phyloP scores from a whole-genome alignment of 2,329 filamentous ascomycete species.

The Diaporthe ampelina region DNA sequence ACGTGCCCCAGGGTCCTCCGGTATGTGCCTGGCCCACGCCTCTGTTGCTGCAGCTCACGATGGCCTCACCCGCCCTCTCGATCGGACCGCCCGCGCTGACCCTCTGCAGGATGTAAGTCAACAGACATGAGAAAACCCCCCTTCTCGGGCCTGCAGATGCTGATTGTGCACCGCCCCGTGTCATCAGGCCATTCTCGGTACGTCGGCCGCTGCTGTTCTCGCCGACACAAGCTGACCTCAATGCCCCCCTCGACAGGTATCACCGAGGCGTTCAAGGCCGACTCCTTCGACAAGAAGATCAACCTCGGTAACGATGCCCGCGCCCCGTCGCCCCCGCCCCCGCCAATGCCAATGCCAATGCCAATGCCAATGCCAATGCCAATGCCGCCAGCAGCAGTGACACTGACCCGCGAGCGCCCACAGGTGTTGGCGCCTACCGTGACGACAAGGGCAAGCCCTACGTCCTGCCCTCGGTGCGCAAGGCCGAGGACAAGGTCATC shows the following conservation, averaged over 20 bases:
- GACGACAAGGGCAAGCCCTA: slow-evolving; percentile 98
- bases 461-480: slow-evolving; percentile 92
- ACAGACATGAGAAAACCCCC: not conserved
- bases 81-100: slow-evolving; percentile 33
- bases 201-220: slow-evolving; percentile 48
- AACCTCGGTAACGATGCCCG: slow-evolving; percentile 79
- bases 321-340: not conserved
- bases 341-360: too few relatives aligned
- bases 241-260: slow-evolving; percentile 69
- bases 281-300: slow-evolving; percentile 94
- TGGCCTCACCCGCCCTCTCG: slow-evolving; percentile 50
- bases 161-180: slow-evolving; percentile 46
- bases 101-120: slow-evolving; percentile 43
- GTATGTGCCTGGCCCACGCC: slow-evolving; percentile 48
- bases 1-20: slow-evolving; percentile 88
- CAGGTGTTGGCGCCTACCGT: slow-evolving; percentile 96
- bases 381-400: slow-evolving; percentile 33
- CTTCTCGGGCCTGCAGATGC: slow-evolving; percentile 32
- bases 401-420: slow-evolving; percentile 33
- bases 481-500: slow-evolving; percentile 90
- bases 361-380: slow-evolving; percentile 6
- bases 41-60: slow-evolving; percentile 47
- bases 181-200: slow-evolving; percentile 81
- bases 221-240: not conserved
- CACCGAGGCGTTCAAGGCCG: slow-evolving; percentile 99